Evolutionary conservation across 176 grass and related monocot species (phyloP).

Genomic region (Carex myosuroides): DNA sequence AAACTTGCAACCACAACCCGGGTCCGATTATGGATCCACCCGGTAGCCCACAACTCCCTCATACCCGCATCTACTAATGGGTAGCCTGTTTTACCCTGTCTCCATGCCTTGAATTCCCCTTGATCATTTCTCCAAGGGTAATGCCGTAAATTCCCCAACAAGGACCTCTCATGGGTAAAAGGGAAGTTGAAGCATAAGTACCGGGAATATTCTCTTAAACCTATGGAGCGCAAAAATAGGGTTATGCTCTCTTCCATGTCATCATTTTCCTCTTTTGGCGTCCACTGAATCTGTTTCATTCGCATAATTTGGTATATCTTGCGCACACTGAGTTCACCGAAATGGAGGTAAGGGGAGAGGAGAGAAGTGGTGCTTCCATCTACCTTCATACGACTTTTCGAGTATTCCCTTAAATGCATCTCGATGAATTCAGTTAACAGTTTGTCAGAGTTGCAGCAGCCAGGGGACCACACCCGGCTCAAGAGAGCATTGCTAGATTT

Average conservation of each 20-base stretch:
- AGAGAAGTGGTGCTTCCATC: conserved; percentile 66
- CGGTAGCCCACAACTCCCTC: conserved; percentile 97
- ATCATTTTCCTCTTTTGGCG: conserved; percentile 47
- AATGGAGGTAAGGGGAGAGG: conserved; percentile 85
- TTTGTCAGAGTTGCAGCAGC: conserved; percentile 71
- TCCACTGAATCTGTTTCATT: conserved; percentile 54
- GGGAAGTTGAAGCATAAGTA: conserved; percentile 98
- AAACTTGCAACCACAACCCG: conserved; percentile 81
- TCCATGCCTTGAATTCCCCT: conserved; percentile 73
- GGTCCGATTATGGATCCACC: conserved; percentile 84
- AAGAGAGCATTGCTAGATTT: conserved; percentile 92
- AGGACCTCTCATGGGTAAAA: conserved; percentile 72
- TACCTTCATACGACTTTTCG: conserved; percentile 63
- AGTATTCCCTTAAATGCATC: conserved; percentile 69
- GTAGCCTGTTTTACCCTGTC: conserved; percentile 85
- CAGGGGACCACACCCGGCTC: conserved; percentile 76
- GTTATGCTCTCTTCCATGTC: conserved; percentile 54
- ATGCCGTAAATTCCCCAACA: conserved; percentile 76
- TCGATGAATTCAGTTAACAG: conserved; percentile 60
- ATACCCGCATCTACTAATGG: conserved; percentile 96
- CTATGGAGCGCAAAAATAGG: conserved; percentile 66
- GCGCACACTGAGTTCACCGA: conserved; percentile 81
- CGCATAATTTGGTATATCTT: conserved; percentile 63
- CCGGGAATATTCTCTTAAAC: conserved; percentile 88
- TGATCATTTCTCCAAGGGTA: conserved; percentile 76